Percentiles rank a stretch among this genome's conserved stretches.
Evolutionary conservation across 192 early-diverging fungal genomes (phyloP).

Genomic region (Coemansia sp.): DNA sequence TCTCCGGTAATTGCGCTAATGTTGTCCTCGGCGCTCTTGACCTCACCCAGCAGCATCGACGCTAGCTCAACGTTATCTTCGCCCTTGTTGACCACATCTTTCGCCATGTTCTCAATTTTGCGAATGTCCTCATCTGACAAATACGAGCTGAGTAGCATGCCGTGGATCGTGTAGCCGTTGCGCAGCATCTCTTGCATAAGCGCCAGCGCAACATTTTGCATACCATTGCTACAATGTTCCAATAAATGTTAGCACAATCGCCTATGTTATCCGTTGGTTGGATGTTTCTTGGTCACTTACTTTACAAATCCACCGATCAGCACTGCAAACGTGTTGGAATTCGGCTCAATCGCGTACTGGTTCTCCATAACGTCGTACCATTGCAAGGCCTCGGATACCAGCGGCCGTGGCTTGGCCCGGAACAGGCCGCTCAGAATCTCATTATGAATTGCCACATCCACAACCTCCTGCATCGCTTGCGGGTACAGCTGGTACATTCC

Average conservation of each 20-base stretch:
- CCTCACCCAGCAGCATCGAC: slow-evolving; percentile 27
- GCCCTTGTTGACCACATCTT: slow-evolving; percentile 18
- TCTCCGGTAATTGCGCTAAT: slow-evolving; percentile 21
- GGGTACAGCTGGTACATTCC: slow-evolving; percentile 64
- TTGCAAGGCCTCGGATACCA: slow-evolving; percentile 58
- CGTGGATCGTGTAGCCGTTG: slow-evolving; percentile 36
- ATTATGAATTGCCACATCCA: slow-evolving; percentile 75
- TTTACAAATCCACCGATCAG: slow-evolving; percentile 68
- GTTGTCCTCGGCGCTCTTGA: slow-evolving; percentile 32
- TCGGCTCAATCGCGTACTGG: slow-evolving; percentile 58
- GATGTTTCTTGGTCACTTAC: slow-evolving; percentile 22
- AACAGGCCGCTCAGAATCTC: slow-evolving; percentile 77
- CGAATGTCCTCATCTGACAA: slow-evolving; percentile 47
- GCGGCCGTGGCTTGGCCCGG: slow-evolving; percentile 52
- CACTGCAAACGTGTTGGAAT: slow-evolving; percentile 74
- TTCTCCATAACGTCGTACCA: slow-evolving; percentile 72
- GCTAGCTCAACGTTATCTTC: slow-evolving; percentile 32
- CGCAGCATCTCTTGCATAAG: slow-evolving; percentile 55
- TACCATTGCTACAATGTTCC: slow-evolving; percentile 29
- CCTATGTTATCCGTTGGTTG: background rate
- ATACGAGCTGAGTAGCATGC: slow-evolving; percentile 52
- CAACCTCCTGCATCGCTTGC: slow-evolving; percentile 67
- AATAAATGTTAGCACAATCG: background rate
- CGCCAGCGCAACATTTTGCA: slow-evolving; percentile 42
- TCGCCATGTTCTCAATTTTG: slow-evolving; percentile 47